These are phyloP conservation scores for Luzula sylvatica DNA, from an alignment of 176 grass and related monocot species.

Conservation along the genomic window DNA sequence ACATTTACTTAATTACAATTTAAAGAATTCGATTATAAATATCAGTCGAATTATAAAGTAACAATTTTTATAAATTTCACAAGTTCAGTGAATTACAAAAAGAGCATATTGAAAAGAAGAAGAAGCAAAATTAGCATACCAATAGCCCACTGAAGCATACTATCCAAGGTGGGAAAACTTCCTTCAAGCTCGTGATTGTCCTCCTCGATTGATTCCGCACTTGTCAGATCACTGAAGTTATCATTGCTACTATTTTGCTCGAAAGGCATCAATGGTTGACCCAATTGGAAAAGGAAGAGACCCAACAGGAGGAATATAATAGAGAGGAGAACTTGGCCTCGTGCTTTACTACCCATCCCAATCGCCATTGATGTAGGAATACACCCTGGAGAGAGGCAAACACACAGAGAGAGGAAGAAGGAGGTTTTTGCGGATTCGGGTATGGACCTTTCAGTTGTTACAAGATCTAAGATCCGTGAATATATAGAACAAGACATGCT, in stretches of 20 bases:
- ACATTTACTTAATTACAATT: background rate
- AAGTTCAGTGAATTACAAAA: background rate
- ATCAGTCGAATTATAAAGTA: background rate
- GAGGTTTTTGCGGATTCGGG: background rate
- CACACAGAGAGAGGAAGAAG: background rate
- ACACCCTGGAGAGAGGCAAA: background rate
- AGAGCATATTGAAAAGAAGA: background rate
- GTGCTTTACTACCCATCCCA: background rate
- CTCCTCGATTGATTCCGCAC: slow-evolving; percentile 32
- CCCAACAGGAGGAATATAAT: background rate
- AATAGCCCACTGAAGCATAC: slow-evolving; percentile 95
- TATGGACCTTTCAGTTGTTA: background rate
- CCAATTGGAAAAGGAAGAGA: slow-evolving; percentile 4
- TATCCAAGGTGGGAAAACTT: slow-evolving; percentile 76
- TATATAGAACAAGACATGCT: background rate
- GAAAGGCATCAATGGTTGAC: slow-evolving; percentile 6
- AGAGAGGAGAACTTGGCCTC: background rate
- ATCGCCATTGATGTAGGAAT: background rate
- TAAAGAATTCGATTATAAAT: background rate
- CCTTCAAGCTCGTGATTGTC: slow-evolving; percentile 45
- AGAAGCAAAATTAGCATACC: slow-evolving; percentile 26
- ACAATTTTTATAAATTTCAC: background rate
- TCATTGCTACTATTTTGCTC: slow-evolving; percentile 29
- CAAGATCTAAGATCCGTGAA: background rate
- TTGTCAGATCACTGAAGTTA: slow-evolving; percentile 20